phyloP scores from a whole-genome alignment of 176 grass and related monocot genomes.

The Eragrostis nindensis region DNA sequence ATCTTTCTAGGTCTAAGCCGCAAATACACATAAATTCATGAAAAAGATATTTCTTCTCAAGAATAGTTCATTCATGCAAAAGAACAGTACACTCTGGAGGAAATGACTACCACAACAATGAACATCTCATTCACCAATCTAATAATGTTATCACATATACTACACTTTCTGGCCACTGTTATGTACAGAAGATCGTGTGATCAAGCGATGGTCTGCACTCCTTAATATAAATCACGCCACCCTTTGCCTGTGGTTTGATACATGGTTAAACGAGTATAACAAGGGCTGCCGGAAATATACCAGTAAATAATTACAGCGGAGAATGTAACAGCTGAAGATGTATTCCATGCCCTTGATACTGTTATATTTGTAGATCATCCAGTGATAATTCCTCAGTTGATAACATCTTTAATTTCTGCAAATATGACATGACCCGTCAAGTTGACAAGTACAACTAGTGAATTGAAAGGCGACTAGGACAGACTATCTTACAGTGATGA shows the following conservation, averaged over 20 bases:
- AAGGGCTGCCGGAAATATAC: background rate
- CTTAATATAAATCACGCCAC: background rate
- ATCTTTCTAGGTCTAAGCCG: no score
- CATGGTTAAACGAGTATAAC: constrained; percentile 7
- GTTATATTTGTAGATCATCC: constrained; percentile 81
- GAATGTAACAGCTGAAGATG: background rate
- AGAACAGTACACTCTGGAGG: background rate
- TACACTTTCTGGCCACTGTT: constrained; percentile 16
- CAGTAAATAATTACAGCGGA: constrained; percentile 27
- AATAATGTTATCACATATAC: background rate
- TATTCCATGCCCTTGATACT: background rate
- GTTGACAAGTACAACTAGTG: constrained; percentile 9
- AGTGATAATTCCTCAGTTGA: constrained; percentile 68
- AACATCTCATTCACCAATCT: background rate
- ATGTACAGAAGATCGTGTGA: constrained; percentile 30
- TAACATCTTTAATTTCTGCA: constrained; percentile 87
- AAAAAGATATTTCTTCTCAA: no score
- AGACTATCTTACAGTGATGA: constrained; percentile 67
- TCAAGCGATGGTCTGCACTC: background rate
- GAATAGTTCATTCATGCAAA: background rate
- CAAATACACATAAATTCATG: no score
- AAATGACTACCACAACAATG: background rate
- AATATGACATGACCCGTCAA: constrained; percentile 10
- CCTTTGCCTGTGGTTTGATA: background rate
- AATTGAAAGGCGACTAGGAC: background rate